These are phyloP conservation scores for Liquidambar formosana DNA, from an alignment of 164 flowering plant species.

Conservation along the genomic window DNA sequence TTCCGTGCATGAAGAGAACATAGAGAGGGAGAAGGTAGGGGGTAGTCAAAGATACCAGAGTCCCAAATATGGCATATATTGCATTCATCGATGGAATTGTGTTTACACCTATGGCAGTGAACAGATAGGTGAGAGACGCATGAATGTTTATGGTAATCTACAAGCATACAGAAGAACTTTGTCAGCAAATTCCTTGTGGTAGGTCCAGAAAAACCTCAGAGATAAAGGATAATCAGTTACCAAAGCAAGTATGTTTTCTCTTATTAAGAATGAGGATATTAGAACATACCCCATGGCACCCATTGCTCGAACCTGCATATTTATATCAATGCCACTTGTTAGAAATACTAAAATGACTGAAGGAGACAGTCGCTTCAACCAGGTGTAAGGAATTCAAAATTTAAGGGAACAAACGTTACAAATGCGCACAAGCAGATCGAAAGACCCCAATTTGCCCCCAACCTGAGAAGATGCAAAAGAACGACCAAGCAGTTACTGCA, in stretches of 20 bases:
- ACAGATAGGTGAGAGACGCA: constrained; percentile 67
- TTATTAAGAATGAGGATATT: constrained; percentile 78
- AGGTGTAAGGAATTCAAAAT: constrained; percentile 2
- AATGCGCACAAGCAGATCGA: constrained; percentile 73
- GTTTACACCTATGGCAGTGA: constrained; percentile 63
- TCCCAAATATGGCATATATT: constrained; percentile 74
- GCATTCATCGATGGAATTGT: constrained; percentile 71
- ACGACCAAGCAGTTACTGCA: neutral
- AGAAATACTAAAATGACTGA: constrained; percentile 3
- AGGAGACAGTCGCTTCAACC: constrained; percentile 1
- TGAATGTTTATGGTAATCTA: constrained; percentile 91
- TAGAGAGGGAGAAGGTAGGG: neutral
- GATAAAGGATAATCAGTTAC: constrained; percentile 40
- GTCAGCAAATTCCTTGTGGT: neutral
- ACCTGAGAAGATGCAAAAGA: constrained; percentile 49
- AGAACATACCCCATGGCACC: constrained; percentile 82
- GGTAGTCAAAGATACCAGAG: constrained; percentile 43
- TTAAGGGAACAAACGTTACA: constrained; percentile 38
- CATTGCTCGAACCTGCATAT: constrained; percentile 72
- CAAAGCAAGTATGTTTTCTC: constrained; percentile 89
- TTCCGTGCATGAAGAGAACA: neutral
- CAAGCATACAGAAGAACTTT: constrained; percentile 22
- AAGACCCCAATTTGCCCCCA: constrained; percentile 64
- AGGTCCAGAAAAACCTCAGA: neutral
- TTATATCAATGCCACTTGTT: constrained; percentile 7